Evolutionary conservation across 352 stramenopile species (phyloP).

Genomic region (Elongisporangium undulatum): DNA sequence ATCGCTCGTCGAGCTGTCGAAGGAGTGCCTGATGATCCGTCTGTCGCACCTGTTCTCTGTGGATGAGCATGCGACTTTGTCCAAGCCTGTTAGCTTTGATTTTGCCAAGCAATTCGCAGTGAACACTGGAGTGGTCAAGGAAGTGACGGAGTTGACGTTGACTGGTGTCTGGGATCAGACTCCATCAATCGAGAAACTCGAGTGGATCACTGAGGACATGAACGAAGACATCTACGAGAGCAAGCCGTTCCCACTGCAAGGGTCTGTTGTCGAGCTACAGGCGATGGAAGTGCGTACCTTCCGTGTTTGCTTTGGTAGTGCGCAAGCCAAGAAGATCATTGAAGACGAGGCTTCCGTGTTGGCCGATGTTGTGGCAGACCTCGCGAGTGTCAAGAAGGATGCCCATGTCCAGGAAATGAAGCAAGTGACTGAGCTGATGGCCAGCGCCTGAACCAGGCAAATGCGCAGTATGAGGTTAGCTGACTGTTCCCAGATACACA

Average conservation of each 20-base stretch:
- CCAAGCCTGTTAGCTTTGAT: slow-evolving; percentile 68
- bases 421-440: neutral
- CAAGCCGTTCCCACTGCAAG: slow-evolving; percentile 37
- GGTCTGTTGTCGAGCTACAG: slow-evolving; percentile 65
- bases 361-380: neutral
- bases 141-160: slow-evolving; percentile 87
- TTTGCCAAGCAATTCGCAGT: slow-evolving; percentile 53
- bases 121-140: slow-evolving; percentile 41
- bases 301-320: slow-evolving; percentile 52
- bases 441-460: neutral
- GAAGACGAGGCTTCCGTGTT: neutral
- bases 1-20: slow-evolving; percentile 80
- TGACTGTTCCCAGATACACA: neutral
- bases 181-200: slow-evolving; percentile 24
- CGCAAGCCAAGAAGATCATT: neutral
- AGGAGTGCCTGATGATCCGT: slow-evolving; percentile 84
- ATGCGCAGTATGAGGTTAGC: neutral
- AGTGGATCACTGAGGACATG: slow-evolving; percentile 33
- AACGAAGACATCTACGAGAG: slow-evolving; percentile 13
- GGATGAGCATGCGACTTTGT: slow-evolving; percentile 80
- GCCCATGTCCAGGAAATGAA: neutral
- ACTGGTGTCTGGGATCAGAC: slow-evolving; percentile 68
- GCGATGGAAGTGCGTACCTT: slow-evolving; percentile 95
- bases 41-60: slow-evolving; percentile 93
- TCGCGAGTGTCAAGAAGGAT: neutral